phyloP scores from a whole-genome alignment of 176 grass and related monocot genomes.

The Dendrocalamus sinicus region DNA sequence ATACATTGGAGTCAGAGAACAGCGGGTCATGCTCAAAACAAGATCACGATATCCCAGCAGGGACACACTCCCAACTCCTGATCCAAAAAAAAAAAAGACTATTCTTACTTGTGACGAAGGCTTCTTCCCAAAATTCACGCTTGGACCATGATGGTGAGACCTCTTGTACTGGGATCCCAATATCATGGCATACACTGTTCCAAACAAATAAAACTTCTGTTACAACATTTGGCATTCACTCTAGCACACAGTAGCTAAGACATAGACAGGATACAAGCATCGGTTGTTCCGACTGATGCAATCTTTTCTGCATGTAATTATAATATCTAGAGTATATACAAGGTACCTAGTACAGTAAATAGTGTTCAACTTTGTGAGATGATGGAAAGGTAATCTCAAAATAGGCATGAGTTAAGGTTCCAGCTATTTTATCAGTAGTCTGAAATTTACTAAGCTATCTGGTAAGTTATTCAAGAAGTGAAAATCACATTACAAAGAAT shows the following conservation, averaged over 20 bases:
- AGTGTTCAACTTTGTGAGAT: not conserved
- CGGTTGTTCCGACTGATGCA: not conserved
- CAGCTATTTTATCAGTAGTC: not conserved
- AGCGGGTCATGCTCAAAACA: constrained; percentile 19
- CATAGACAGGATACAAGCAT: not conserved
- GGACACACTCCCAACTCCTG: not conserved
- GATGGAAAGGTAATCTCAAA: not conserved
- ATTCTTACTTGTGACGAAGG: constrained; percentile 85
- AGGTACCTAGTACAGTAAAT: not conserved
- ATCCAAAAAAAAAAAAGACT: not conserved
- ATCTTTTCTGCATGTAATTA: not conserved
- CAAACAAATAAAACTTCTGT: constrained; percentile 33
- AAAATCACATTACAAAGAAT: constrained; percentile 5
- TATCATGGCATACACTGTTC: constrained; percentile 33
- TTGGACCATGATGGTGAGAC: constrained; percentile 81
- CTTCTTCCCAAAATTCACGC: constrained; percentile 76
- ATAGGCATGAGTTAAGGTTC: not conserved
- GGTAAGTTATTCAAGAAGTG: not conserved
- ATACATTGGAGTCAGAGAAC: constrained; percentile 8
- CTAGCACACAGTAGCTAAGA: not conserved
- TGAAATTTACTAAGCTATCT: constrained; percentile 5
- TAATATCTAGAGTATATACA: not conserved
- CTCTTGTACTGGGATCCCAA: constrained; percentile 18
- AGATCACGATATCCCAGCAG: not conserved
- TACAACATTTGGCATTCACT: constrained; percentile 27